Conservation (phyloP, 495 filamentous ascomycete genomes). For the Margaritispora aquatica region DNA sequence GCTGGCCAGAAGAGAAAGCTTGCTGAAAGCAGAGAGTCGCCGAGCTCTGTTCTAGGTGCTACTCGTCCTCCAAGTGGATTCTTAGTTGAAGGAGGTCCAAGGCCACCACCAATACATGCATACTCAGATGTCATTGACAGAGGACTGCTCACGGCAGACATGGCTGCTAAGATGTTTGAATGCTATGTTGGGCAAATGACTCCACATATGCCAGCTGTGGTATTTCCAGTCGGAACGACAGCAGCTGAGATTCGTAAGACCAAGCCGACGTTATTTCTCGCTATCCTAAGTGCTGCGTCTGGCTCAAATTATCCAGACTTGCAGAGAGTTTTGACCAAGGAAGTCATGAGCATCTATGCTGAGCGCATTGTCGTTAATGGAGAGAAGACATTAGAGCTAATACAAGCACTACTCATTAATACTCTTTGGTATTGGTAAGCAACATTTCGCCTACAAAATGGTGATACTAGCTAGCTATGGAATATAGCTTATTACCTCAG, state of each 20-base stretch:
- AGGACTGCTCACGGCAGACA: conserved; percentile 54
- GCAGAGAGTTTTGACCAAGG: conserved; percentile 56
- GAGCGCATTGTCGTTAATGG: conserved; percentile 68
- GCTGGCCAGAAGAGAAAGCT: conserved; percentile 44
- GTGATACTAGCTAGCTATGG: background rate
- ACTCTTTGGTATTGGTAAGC: conserved; percentile 65
- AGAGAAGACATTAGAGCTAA: conserved; percentile 79
- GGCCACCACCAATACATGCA: conserved; percentile 17
- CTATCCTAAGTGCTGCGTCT: conserved; percentile 66
- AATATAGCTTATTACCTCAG: too few species aligned
- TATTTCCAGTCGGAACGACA: conserved; percentile 62
- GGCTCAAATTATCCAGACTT: conserved; percentile 52
- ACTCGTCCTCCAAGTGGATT: background rate
- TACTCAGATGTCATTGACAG: conserved; percentile 66
- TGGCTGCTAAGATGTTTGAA: conserved; percentile 58
- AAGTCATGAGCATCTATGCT: conserved; percentile 67
- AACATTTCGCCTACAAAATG: background rate
- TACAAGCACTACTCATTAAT: conserved; percentile 70
- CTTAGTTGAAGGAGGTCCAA: conserved; percentile 2
- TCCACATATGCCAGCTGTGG: conserved; percentile 69
- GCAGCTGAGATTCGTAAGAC: conserved; percentile 59
- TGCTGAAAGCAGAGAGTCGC: conserved; percentile 5
- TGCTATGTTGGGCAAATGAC: conserved; percentile 65
- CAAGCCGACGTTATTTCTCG: conserved; percentile 75
- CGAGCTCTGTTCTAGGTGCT: background rate